Percentiles rank a stretch among this genome's conserved stretches.
These are phyloP conservation scores for Podaxis sp. DNA, from an alignment of 768 basidiomycete species.

Conservation along the genomic window DNA sequence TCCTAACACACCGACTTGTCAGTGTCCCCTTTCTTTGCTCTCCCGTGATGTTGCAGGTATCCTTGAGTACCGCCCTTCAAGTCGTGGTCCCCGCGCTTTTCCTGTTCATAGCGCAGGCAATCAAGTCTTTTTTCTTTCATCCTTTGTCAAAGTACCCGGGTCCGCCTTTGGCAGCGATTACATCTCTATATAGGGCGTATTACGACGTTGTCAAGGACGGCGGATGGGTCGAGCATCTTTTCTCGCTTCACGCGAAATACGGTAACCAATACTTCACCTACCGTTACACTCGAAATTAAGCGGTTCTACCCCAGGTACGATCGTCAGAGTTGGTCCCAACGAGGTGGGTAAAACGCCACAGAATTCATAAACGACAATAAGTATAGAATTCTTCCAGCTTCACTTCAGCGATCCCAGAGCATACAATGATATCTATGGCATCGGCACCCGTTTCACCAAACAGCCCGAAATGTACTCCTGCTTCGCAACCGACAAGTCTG, in stretches of 20 bases:
- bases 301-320: slow-evolving; percentile 26
- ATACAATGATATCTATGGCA: slow-evolving; percentile 41
- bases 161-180: slow-evolving; percentile 32
- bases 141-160: slow-evolving; percentile 33
- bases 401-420: slow-evolving; percentile 41
- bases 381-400: slow-evolving; percentile 27
- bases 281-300: neutral
- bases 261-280: slow-evolving; percentile 25
- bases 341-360: slow-evolving; percentile 27
- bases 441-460: slow-evolving; percentile 36
- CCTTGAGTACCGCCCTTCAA: neutral
- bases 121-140: slow-evolving; percentile 26
- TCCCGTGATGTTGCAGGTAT: slow-evolving; percentile 5
- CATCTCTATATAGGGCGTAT: slow-evolving; percentile 33
- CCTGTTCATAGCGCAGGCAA: neutral
- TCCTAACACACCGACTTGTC: neutral
- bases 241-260: slow-evolving; percentile 34
- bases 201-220: slow-evolving; percentile 37
- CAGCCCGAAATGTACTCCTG: slow-evolving; percentile 35
- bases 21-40: neutral
- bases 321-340: slow-evolving; percentile 39
- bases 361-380: neutral
- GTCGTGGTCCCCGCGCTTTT: neutral
- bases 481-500: slow-evolving; percentile 37
- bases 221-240: slow-evolving; percentile 36